Evolutionary conservation across 2,329 filamentous ascomycete genomes (phyloP), one percentile per base, ranked within the genome.

Genomic region (Geoglossum cookeanum): DNA sequence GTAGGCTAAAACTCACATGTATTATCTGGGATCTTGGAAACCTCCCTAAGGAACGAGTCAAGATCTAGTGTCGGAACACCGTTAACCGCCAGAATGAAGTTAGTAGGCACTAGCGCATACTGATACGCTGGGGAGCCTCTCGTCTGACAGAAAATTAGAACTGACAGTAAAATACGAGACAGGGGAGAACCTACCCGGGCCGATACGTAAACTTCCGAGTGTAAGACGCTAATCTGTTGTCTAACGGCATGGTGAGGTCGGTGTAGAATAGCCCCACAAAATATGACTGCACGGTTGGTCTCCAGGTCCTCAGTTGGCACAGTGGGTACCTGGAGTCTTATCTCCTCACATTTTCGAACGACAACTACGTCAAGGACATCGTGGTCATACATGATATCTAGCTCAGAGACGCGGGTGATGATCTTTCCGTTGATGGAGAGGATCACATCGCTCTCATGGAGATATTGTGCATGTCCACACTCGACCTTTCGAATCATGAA

Each of bases 401-500:
- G 78, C 69, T 98, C 89, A 0, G 85, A 85, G 57, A 96, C 89
- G 54, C 87, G 84, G 0, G 94, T 98, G 70, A 97, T 91, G 61
- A 97, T 82, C 66, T 91, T 87, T 63, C 79, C 87, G 68, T 97
- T 96, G 52, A 98, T 74, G 0, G 87, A 94, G 59, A 98, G 78
- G 58, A 98, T 82, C 56, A 98, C 84, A 67, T 98, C 92, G 55
- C 90, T 89, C 72, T 98, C 94, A 33, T 87, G 76, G 15, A 98
- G 77, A 15, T 83, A 79, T 54, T 77, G 75, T n/a, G 71, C 70
- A n/a, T 75, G 78, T 27, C 79, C 79, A 51, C 80, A 82, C 63
- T 84, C 75, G 60, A 94, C 84, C 72, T 98, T 98, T 64, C 88
- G 85, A 33, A 98, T 88, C 86, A 98, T 96, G 74, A 98, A 98